phyloP scores from a whole-genome alignment of 2,329 filamentous ascomycete species.

The Ophiostoma montium region DNA sequence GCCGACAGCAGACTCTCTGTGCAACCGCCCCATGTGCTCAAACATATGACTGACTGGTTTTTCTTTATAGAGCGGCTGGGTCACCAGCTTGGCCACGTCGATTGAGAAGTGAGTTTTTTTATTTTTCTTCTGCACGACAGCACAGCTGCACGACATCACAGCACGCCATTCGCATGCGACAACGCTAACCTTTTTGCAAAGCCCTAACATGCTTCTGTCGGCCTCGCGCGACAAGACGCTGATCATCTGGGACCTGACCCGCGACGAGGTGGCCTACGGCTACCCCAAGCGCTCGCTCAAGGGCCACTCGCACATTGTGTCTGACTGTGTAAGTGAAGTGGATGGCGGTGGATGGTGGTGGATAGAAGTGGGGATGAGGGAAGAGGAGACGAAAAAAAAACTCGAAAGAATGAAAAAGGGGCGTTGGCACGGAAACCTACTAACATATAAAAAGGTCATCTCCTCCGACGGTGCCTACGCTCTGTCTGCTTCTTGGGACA shows the following conservation, averaged over 20 bases:
- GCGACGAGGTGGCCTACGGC: constrained; percentile 94
- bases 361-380: no score
- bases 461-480: constrained; percentile 98
- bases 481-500: constrained; percentile 98
- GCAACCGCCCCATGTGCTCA: no score
- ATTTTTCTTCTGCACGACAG: neutral
- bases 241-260: constrained; percentile 99
- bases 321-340: constrained; percentile 78
- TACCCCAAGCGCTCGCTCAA: constrained; percentile 98
- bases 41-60: constrained; percentile 8
- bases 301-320: constrained; percentile 99
- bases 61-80: constrained; percentile 68
- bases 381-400: neutral
- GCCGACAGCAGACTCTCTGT: no score
- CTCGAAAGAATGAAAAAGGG: neutral
- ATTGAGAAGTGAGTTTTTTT: constrained; percentile 73
- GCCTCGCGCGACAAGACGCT: constrained; percentile 95
- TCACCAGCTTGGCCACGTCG: constrained; percentile 95
- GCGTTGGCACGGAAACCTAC: constrained; percentile 11
- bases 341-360: no score
- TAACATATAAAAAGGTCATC: constrained; percentile 56
- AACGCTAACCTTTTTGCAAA: constrained; percentile 22
- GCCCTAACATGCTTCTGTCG: constrained; percentile 99
- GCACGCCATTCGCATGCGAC: neutral
- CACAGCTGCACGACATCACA: constrained; percentile 1